Percentiles rank a stretch among this genome's conserved stretches.
These are phyloP conservation scores for Alternaria angustiovoidea DNA, from an alignment of 2,329 filamentous ascomycete species.

Conservation along the genomic window DNA sequence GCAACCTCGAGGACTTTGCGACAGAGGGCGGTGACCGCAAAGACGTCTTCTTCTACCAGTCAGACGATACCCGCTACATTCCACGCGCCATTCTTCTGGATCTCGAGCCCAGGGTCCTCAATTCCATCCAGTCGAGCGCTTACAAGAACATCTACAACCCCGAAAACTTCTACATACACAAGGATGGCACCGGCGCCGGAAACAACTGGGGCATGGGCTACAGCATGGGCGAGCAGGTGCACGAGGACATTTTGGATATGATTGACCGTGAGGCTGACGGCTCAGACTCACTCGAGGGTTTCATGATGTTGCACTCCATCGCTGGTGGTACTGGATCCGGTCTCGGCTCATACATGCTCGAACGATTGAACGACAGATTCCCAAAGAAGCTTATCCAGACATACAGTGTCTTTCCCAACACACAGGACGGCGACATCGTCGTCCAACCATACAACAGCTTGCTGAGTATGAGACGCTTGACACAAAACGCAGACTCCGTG, in stretches of 20 bases:
- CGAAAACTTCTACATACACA: slow-evolving; percentile 97
- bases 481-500: slow-evolving; percentile 96
- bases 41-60: slow-evolving; percentile 99
- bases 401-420: slow-evolving; percentile 98
- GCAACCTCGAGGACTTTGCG: slow-evolving; percentile 96
- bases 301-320: slow-evolving; percentile 99
- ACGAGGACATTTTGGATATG: slow-evolving; percentile 99
- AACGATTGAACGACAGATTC: slow-evolving; percentile 94
- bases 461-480: slow-evolving; percentile 86
- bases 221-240: slow-evolving; percentile 86
- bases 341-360: slow-evolving; percentile 92
- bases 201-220: slow-evolving; percentile 99
- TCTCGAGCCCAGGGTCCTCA: slow-evolving; percentile 90
- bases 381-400: slow-evolving; percentile 99
- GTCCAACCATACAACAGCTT: slow-evolving; percentile 99
- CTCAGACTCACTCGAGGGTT: slow-evolving; percentile 96
- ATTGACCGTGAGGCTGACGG: slow-evolving; percentile 98
- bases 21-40: slow-evolving; percentile 97
- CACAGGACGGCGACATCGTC: slow-evolving; percentile 87
- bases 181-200: slow-evolving; percentile 89
- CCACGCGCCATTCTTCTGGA: slow-evolving; percentile 95
- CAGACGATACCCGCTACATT: slow-evolving; percentile 98
- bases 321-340: slow-evolving; percentile 96
- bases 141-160: slow-evolving; percentile 99
- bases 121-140: slow-evolving; percentile 88